These are phyloP conservation scores for Dimocarpus longan DNA, from an alignment of 345 rosid species.

Conservation along the genomic window DNA sequence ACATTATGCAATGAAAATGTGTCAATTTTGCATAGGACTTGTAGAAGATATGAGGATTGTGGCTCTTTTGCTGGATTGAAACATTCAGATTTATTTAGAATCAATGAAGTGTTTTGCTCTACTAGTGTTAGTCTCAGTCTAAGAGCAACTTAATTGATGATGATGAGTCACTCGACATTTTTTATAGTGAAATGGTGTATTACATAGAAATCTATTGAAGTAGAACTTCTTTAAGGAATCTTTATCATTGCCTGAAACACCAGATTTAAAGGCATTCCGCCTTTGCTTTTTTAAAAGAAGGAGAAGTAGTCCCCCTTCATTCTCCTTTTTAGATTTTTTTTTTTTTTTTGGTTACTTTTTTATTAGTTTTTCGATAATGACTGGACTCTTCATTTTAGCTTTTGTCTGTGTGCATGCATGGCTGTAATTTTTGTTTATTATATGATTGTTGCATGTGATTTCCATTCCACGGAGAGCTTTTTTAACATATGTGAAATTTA, in stretches of 20 bases:
- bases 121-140: background rate
- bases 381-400: background rate
- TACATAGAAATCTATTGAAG: background rate
- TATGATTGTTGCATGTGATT: background rate
- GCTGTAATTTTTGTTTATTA: background rate
- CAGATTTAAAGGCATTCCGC: background rate
- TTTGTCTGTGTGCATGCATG: background rate
- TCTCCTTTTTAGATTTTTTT: background rate
- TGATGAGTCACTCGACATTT: background rate
- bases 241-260: background rate
- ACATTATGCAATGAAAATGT: background rate
- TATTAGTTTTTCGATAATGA: background rate
- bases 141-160: background rate
- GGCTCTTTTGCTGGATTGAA: conserved; percentile 5
- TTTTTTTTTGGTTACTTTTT: background rate
- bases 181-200: background rate
- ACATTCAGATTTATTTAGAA: background rate
- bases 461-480: conserved; percentile 9
- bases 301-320: background rate
- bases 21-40: background rate
- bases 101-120: background rate
- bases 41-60: background rate
- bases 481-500: conserved; percentile 19
- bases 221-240: background rate
- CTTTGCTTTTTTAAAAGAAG: conserved; percentile 10